Evolutionary conservation across 306 rosid species (phyloP), one percentile per base, ranked within the genome.

Genomic region (Coriaria nepalensis): DNA sequence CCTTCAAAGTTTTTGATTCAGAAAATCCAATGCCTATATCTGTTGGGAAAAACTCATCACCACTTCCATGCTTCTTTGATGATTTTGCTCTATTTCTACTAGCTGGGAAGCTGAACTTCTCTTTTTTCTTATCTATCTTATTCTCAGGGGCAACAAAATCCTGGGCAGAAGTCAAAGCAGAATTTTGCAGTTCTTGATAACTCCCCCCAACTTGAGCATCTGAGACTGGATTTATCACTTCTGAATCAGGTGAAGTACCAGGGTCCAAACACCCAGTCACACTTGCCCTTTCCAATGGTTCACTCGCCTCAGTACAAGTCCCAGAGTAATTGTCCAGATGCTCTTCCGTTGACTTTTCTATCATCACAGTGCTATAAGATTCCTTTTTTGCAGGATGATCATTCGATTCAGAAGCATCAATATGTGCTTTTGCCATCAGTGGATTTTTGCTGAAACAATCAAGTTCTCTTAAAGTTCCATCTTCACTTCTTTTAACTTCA

Each of bases 171-270:
- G 56, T 73, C 68, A 69, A 63, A 61, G 59, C 66, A 10, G 74
- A 60, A 59, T 51, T 62, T 49, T 64, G 77, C 56, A 62, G 50
- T 56, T 74, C 79, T 34, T 68, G 77, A 38, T 69, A 74, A 55
- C 71, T 68, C 57, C 66, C 81, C 45, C 74, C 77, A 38, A 55
- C 71, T 57, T 68, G 90, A 50, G 63, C 73, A 59, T 84, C 93
- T 0, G 80, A 87, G 63, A 59, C 57, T 52, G 78, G 59, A 73
- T 84, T 79, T 52, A 81, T 84, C 56, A 90, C 93, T 84, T 90
- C 97, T 6, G 97, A 90, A 76, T 90, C 97, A 56, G 95, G 97
- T 34, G 97, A 90, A 67, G 97, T 90, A 74, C 90, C 97, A 42
- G 99, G 93, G 67, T 92, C 86, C 73, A 58, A 75, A 60, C 56